A percentile compares a stretch with the other conserved stretches of the same genome.
Evolutionary conservation across 352 stramenopile genomes (phyloP).

Genomic region (Phytophthora cryptogea): DNA sequence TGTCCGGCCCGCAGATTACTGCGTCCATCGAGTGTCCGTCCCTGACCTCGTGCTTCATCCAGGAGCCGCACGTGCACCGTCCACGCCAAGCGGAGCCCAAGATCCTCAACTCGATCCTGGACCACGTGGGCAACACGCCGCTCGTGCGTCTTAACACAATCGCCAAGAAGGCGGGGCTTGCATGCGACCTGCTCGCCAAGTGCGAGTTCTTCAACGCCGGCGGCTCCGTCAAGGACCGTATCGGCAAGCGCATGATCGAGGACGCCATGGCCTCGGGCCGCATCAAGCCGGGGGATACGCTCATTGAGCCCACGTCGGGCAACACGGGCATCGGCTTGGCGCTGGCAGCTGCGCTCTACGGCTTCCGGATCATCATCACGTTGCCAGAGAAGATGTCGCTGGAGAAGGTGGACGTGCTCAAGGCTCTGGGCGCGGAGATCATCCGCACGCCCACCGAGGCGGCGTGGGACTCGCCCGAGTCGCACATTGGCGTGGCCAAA

Average conservation of each 20-base stretch:
- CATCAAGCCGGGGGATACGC: constrained; percentile 93
- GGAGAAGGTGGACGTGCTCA: constrained; percentile 96
- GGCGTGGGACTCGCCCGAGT: constrained; percentile 95
- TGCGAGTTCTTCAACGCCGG: constrained; percentile 98
- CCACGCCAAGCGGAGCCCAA: constrained; percentile 65
- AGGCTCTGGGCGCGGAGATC: constrained; percentile 95
- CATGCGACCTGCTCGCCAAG: constrained; percentile 94
- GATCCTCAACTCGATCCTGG: constrained; percentile 93
- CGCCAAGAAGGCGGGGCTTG: constrained; percentile 95
- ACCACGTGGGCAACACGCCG: constrained; percentile 95
- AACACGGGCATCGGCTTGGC: constrained; percentile 98
- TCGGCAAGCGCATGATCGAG: constrained; percentile 91
- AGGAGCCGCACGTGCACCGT: constrained; percentile 68
- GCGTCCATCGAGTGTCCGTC: constrained; percentile 47
- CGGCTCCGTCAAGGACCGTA: constrained; percentile 92
- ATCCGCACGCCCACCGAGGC: constrained; percentile 96
- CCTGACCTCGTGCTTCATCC: constrained; percentile 68
- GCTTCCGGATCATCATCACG: constrained; percentile 95
- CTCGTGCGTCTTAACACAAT: constrained; percentile 92
- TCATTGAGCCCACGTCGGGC: constrained; percentile 98
- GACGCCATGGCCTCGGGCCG: constrained; percentile 90
- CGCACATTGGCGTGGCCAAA: constrained; percentile 94
- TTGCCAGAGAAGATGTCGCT: constrained; percentile 97
- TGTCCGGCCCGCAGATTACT: constrained; percentile 31
- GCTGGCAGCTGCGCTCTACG: constrained; percentile 96